Percentiles rank a stretch among this genome's conserved stretches.
These are phyloP conservation scores for Tulasnella calospora DNA, from an alignment of 768 basidiomycete genomes.

Conservation along the genomic window DNA sequence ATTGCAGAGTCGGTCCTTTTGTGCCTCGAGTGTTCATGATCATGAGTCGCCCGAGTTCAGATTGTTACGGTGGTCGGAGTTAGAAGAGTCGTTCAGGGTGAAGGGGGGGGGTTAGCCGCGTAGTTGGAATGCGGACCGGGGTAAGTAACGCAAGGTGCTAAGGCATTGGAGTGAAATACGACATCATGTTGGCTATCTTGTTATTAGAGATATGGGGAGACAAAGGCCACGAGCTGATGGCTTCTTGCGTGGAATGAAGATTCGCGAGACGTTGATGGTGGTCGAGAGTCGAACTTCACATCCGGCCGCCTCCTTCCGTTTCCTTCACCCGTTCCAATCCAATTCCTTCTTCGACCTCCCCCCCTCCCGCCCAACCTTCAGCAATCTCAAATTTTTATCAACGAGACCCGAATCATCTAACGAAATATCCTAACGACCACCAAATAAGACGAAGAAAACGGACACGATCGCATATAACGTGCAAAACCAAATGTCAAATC, in stretches of 20 bases:
- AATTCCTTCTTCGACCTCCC: neutral
- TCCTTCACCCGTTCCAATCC: neutral
- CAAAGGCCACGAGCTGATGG: neutral
- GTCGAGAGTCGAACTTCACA: neutral
- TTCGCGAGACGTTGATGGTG: neutral
- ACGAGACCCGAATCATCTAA: neutral
- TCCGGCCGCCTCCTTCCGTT: conserved; percentile 11
- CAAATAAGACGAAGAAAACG: neutral
- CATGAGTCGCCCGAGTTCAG: neutral
- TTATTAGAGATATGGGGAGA: neutral
- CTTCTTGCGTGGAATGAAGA: neutral
- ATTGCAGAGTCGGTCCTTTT: neutral
- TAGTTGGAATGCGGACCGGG: neutral
- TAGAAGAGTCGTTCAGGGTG: neutral
- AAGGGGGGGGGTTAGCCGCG: neutral
- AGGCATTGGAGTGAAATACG: neutral
- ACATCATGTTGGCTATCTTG: neutral
- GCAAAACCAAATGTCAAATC: conserved; percentile 2
- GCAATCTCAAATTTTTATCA: neutral
- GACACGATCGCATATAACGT: neutral
- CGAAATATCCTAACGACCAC: neutral
- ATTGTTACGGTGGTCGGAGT: neutral
- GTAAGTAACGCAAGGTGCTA: neutral
- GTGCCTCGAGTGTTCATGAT: neutral
- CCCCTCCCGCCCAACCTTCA: neutral